Conservation (phyloP, 768 basidiomycete species). For the Vishniacozyma victoriae region DNA sequence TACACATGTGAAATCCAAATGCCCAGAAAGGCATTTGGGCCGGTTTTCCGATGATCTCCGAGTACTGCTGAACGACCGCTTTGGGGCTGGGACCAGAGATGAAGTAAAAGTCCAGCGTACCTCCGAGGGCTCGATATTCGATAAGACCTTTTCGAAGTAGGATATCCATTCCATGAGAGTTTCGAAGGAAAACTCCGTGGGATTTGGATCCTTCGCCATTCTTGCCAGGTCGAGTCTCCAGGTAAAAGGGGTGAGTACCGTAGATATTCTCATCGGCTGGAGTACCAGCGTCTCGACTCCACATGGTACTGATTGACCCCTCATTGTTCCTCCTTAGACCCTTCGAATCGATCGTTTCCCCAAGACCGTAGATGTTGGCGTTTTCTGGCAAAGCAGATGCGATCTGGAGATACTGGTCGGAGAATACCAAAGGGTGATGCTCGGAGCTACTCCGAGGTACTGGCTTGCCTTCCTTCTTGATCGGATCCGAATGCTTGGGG, state of each 20-base stretch:
- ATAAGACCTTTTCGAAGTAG: constrained; percentile 53
- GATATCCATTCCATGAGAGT: constrained; percentile 65
- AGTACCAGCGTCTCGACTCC: constrained; percentile 25
- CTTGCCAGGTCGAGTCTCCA: constrained; percentile 17
- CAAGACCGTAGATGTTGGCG: constrained; percentile 71
- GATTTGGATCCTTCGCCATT: constrained; percentile 54
- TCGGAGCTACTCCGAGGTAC: constrained; percentile 55
- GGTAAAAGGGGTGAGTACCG: constrained; percentile 27
- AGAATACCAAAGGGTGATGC: constrained; percentile 66
- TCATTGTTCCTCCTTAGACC: constrained; percentile 11
- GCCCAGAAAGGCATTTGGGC: constrained; percentile 69
- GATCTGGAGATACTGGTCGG: constrained; percentile 69
- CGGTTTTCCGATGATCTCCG: constrained; percentile 61
- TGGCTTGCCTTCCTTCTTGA: constrained; percentile 51
- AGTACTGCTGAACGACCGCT: constrained; percentile 66
- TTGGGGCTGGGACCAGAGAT: constrained; percentile 54
- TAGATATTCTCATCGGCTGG: constrained; percentile 41
- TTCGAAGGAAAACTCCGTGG: constrained; percentile 72
- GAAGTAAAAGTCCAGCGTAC: constrained; percentile 70
- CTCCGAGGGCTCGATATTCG: constrained; percentile 68
- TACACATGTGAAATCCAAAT: constrained; percentile 68
- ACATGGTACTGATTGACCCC: constrained; percentile 22
- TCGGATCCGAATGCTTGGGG: constrained; percentile 56
- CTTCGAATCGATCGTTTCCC: constrained; percentile 55
- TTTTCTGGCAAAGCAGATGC: constrained; percentile 58